Evolutionary conservation across 2,329 filamentous ascomycete species (phyloP).

Genomic region (Neofusicoccum cordaticola): DNA sequence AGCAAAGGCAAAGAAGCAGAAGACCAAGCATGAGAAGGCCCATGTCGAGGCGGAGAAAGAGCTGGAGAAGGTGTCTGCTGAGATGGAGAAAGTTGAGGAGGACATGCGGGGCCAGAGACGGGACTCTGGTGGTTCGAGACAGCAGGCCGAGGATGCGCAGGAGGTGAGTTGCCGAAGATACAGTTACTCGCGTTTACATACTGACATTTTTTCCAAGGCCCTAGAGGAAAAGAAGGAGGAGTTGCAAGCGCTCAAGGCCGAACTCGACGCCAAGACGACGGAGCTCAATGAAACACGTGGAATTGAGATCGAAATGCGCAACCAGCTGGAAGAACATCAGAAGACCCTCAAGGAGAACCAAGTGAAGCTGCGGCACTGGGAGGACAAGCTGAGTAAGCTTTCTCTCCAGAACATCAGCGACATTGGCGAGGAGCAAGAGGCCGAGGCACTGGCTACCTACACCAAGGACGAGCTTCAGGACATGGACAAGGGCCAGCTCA

Average conservation of each 20-base stretch:
- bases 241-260: conserved; percentile 73
- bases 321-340: conserved; percentile 94
- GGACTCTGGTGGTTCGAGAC: conserved; percentile 69
- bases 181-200: too few species aligned
- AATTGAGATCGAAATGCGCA: conserved; percentile 94
- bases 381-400: conserved; percentile 84
- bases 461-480: conserved; percentile 67
- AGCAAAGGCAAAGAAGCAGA: conserved; percentile 92
- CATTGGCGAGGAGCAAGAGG: conserved; percentile 53
- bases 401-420: conserved; percentile 70
- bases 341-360: conserved; percentile 85
- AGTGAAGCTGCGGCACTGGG: conserved; percentile 79
- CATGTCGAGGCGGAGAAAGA: conserved; percentile 76
- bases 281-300: conserved; percentile 88
- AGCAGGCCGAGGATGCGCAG: conserved; percentile 77
- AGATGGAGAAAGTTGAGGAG: conserved; percentile 73
- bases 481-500: conserved; percentile 61
- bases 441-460: conserved; percentile 65
- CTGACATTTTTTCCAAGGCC: conserved; percentile 32
- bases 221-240: conserved; percentile 78
- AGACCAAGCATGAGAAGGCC: conserved; percentile 81
- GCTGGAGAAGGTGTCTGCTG: conserved; percentile 65
- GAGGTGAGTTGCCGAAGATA: conserved; percentile 34
- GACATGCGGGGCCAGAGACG: conserved; percentile 76
- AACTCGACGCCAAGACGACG: conserved; percentile 79